Percentiles rank a stretch among this genome's conserved stretches.
phyloP scores from a whole-genome alignment of 768 basidiomycete species.

The Termitomyces sp. region DNA sequence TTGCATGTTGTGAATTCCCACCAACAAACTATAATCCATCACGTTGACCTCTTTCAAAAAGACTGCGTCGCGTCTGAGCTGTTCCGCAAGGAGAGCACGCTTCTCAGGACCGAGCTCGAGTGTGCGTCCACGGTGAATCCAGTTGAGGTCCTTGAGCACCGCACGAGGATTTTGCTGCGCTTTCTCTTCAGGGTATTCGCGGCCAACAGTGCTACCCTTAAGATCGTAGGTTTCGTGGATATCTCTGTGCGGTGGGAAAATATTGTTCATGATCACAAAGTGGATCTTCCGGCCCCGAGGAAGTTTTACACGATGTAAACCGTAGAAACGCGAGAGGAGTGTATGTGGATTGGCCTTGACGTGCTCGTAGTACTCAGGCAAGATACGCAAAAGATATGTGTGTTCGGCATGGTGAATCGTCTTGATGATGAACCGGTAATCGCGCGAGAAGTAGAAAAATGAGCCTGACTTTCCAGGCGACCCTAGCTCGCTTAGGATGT shows the following conservation, averaged over 20 bases:
- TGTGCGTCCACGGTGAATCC: conserved; percentile 75
- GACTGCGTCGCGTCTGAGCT: conserved; percentile 82
- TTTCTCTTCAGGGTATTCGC: conserved; percentile 83
- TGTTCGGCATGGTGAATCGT: conserved; percentile 94
- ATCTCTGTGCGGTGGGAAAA: conserved; percentile 96
- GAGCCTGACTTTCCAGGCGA: conserved; percentile 98
- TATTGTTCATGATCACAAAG: conserved; percentile 99
- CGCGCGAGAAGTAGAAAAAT: conserved; percentile 98
- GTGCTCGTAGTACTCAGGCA: conserved; percentile 81
- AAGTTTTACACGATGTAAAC: conserved; percentile 95
- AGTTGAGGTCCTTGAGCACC: conserved; percentile 94
- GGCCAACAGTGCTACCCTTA: conserved; percentile 90
- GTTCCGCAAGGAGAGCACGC: conserved; percentile 83
- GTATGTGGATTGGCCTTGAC: conserved; percentile 91
- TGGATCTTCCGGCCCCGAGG: conserved; percentile 94
- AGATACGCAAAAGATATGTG: conserved; percentile 83
- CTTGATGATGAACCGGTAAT: conserved; percentile 99
- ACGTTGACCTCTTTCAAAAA: conserved; percentile 79
- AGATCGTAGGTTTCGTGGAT: conserved; percentile 97
- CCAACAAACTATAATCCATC: conserved; percentile 95
- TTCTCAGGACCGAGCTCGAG: conserved; percentile 97
- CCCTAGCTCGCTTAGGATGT: conserved; percentile 96
- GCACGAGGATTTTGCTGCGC: conserved; percentile 77
- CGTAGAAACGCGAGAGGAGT: conserved; percentile 90
- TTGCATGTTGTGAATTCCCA: conserved; percentile 90